phyloP scores from a whole-genome alignment of 345 rosid genomes.

The Linum usitatissimum region DNA sequence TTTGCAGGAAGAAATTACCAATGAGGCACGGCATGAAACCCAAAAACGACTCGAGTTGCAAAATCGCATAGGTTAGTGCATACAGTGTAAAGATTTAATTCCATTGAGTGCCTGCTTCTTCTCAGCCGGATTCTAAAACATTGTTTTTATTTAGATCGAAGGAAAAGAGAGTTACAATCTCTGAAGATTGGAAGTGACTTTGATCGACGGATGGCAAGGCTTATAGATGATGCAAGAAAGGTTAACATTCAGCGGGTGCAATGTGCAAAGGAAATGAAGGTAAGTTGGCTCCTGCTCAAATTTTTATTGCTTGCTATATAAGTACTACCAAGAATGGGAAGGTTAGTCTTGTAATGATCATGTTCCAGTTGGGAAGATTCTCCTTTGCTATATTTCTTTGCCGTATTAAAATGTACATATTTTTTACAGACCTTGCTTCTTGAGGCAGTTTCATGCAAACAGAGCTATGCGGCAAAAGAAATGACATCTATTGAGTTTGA shows the following conservation, averaged over 20 bases:
- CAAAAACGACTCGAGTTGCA: conserved; percentile 46
- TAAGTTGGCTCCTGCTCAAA: conserved; percentile 14
- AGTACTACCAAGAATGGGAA: neutral
- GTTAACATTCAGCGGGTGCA: conserved; percentile 37
- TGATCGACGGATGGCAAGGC: conserved; percentile 46
- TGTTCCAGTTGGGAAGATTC: neutral
- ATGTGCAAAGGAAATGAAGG: conserved; percentile 51
- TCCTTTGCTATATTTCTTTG: neutral
- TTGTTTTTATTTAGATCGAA: conserved; percentile 34
- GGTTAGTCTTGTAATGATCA: neutral
- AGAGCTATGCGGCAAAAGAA: conserved; percentile 50
- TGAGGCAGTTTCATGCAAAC: conserved; percentile 45
- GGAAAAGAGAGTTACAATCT: conserved; percentile 47
- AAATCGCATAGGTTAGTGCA: conserved; percentile 36
- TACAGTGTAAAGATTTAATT: neutral
- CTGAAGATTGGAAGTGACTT: conserved; percentile 58
- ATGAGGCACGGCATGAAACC: conserved; percentile 27
- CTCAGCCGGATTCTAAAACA: neutral
- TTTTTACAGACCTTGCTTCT: conserved; percentile 43
- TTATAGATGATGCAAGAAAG: conserved; percentile 46
- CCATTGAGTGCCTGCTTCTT: neutral
- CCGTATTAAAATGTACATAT: neutral
- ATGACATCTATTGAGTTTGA: conserved; percentile 68
- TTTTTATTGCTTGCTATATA: neutral
- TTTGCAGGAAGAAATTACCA: conserved; percentile 58